Base-by-base conservation (phyloP, 148 eudicot species). In the Chenopodium album region DNA sequence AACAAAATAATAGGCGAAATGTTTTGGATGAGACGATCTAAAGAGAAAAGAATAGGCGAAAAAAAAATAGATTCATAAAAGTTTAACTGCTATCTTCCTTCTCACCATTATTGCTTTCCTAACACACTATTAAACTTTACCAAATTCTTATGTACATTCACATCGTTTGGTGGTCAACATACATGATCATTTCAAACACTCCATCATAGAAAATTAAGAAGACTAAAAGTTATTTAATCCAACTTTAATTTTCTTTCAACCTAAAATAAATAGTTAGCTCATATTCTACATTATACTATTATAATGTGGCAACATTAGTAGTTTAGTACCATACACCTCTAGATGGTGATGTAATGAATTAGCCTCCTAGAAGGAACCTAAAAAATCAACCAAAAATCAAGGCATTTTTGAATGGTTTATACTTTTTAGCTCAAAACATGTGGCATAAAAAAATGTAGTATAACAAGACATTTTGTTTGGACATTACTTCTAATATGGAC, bases 401-500 rank as follows among this genome's bases (percentile, higher is more conserved):
- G 37, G 32, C 10, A 75, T 68, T 50, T 52, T 9, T 47, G 23
- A 66, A 50, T 71, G 54, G 13, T 62, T 47, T 28, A 29, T 41
- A 41, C 44, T 41, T 41, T 41, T 5, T 41, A 79, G 17, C 82
- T 48, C 29, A 71, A 84, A 76, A 62, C 86, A 80, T 84, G 83
- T 80, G 86, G 76, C 23, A 41, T 14, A 31, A 44, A 37, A 23
- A 59, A 59, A 50, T 54, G 44, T 41, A 75, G 44, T 41, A 75
- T 56, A 79, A 52, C 22, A 44, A 71, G 9, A 81, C 78, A 71
- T 7, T 14, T 50, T 50, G 54, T 50, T 50, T 59, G 34, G 19
- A 80, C 74, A 70, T 84, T 70, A 84, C 82, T 80, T 84, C 23
- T 81, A 81, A 85, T 73, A n/a, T 2, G 52, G 84, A 80, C 81